These are phyloP conservation scores for Akebia trifoliata DNA, from an alignment of 164 flowering plant species.

Conservation along the genomic window DNA sequence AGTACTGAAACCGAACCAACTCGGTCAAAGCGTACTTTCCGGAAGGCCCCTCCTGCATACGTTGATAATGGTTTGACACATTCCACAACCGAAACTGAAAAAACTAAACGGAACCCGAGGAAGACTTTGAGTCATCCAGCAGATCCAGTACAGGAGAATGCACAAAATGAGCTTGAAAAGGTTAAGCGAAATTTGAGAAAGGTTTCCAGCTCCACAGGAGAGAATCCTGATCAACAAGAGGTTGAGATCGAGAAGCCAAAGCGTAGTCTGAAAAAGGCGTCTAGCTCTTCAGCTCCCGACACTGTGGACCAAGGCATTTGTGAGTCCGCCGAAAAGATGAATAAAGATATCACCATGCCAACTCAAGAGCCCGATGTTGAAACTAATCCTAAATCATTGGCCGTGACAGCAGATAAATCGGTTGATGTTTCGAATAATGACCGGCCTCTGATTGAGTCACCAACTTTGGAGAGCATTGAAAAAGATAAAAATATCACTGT, in stretches of 20 bases:
- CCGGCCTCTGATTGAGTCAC: constrained; percentile 24
- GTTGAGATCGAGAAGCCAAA: constrained; percentile 44
- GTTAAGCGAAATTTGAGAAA: constrained; percentile 66
- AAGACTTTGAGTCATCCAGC: constrained; percentile 38
- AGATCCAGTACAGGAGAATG: constrained; percentile 51
- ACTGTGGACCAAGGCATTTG: too few relatives aligned
- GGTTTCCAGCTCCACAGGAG: constrained; percentile 49
- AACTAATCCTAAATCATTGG: constrained; percentile 17
- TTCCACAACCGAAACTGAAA: constrained; percentile 47
- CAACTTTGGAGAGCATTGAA: constrained; percentile 28
- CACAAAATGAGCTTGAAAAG: constrained; percentile 66
- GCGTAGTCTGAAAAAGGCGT: constrained; percentile 27
- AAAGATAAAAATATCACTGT: constrained; percentile 32
- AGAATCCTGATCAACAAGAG: constrained; percentile 36
- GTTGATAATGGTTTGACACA: constrained; percentile 34
- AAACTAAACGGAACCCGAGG: constrained; percentile 44
- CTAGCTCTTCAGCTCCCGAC: too few relatives aligned
- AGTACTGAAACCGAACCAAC: constrained; percentile 31
- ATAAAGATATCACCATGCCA: too few relatives aligned
- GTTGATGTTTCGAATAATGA: constrained; percentile 18
- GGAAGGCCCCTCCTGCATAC: constrained; percentile 39
- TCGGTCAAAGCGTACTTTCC: constrained; percentile 43
- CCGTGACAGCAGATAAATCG: constrained; percentile 15
- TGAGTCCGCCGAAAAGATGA: too few relatives aligned
- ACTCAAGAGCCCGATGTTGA: constrained; percentile 27